These are phyloP conservation scores for Epichloe scottii DNA, from an alignment of 2,329 filamentous ascomycete genomes.

Conservation along the genomic window DNA sequence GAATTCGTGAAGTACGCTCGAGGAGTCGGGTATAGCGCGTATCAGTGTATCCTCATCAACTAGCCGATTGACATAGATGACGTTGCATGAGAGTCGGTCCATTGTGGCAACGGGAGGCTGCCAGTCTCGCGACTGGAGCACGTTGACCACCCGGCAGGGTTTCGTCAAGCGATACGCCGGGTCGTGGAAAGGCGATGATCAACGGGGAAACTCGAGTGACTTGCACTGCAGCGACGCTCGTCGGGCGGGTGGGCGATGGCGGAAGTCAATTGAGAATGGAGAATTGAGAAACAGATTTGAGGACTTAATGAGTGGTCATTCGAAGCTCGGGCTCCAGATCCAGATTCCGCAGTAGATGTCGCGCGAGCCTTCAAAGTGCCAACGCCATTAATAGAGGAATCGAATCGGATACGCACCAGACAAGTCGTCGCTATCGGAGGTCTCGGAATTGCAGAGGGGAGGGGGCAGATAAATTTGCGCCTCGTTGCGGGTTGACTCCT, in stretches of 20 bases:
- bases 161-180: slow-evolving; percentile 5
- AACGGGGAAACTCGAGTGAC: not conserved
- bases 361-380: not conserved
- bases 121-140: slow-evolving; percentile 50
- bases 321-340: not conserved
- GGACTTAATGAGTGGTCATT: not conserved
- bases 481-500: not conserved
- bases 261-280: not conserved
- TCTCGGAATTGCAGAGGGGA: not conserved
- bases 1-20: not conserved
- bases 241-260: not conserved
- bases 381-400: not conserved
- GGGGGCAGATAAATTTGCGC: slow-evolving; percentile 1
- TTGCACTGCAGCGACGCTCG: not conserved
- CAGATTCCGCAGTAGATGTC: not conserved
- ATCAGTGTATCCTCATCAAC: slow-evolving; percentile 35
- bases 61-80: slow-evolving; percentile 47
- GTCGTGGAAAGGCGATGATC: not conserved
- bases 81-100: slow-evolving; percentile 44
- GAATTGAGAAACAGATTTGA: not conserved
- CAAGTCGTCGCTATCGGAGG: not conserved
- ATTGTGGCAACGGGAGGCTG: slow-evolving; percentile 42
- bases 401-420: not conserved
- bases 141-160: slow-evolving; percentile 33
- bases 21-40: slow-evolving; percentile 13